These are phyloP conservation scores for Penicillium verrucosum DNA, from an alignment of 2,329 filamentous ascomycete genomes.

Conservation along the genomic window DNA sequence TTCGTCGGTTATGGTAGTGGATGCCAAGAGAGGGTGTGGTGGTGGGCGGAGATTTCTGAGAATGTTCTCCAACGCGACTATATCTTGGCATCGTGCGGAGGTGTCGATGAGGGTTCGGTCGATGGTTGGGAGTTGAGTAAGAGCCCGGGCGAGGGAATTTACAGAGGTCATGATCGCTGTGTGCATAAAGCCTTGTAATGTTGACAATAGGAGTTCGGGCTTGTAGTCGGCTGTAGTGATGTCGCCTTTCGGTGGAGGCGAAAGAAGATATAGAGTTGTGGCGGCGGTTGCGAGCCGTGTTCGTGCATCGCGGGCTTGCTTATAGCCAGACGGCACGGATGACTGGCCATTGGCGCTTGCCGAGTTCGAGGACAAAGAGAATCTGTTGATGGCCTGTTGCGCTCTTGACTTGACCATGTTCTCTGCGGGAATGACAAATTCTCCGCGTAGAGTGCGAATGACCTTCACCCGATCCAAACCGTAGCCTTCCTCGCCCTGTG, in stretches of 20 bases:
- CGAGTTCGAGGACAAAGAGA: slow-evolving; percentile 64
- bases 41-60: slow-evolving; percentile 68
- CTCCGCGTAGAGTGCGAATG: slow-evolving; percentile 66
- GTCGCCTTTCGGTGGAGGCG: slow-evolving; percentile 57
- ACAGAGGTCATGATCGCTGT: slow-evolving; percentile 76
- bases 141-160: slow-evolving; percentile 67
- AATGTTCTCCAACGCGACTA: slow-evolving; percentile 80
- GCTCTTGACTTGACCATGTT: slow-evolving; percentile 68
- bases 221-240: slow-evolving; percentile 50
- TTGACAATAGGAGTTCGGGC: slow-evolving; percentile 69
- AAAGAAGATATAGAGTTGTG: slow-evolving; percentile 75
- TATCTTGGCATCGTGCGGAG: slow-evolving; percentile 79
- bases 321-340: slow-evolving; percentile 49
- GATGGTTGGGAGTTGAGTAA: slow-evolving; percentile 75
- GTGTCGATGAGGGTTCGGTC: slow-evolving; percentile 81
- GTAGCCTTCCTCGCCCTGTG: slow-evolving; percentile 69
- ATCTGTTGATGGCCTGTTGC: slow-evolving; percentile 78
- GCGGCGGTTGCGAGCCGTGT: slow-evolving; percentile 70
- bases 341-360: slow-evolving; percentile 23
- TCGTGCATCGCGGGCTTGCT: slow-evolving; percentile 70
- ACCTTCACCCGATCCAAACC: slow-evolving; percentile 72
- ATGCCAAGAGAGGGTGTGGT: slow-evolving; percentile 60
- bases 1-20: slow-evolving; percentile 22
- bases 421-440: slow-evolving; percentile 69
- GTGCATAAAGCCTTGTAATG: slow-evolving; percentile 78